Conservation (phyloP, 1,284 basidiomycete species). For the Irpex lacteus region DNA sequence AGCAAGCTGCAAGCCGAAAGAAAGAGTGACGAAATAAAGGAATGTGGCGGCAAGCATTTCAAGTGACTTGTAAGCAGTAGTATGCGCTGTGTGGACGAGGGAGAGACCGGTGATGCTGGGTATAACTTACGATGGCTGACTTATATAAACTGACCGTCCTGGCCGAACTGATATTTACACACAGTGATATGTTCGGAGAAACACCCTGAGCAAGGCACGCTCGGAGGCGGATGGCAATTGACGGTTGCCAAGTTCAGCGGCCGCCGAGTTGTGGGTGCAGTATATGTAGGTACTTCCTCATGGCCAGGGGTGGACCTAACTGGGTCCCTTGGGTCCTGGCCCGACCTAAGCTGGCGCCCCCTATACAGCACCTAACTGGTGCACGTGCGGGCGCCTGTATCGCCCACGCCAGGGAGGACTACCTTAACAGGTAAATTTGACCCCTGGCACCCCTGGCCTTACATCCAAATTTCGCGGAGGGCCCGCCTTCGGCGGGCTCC, state of each 20-base stretch:
- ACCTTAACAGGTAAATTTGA: no score
- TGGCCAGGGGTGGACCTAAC: no score
- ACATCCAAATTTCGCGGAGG: no score
- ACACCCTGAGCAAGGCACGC: not conserved
- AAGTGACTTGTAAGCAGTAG: no score
- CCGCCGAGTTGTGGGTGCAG: not conserved
- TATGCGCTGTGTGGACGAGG: not conserved
- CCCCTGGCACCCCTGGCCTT: no score
- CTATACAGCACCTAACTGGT: no score
- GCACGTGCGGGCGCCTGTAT: no score
- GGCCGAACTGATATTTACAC: not conserved
- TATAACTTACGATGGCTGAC: not conserved
- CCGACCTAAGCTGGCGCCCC: no score
- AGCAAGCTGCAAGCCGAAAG: slow-evolving; percentile 14
- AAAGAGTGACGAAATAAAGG: slow-evolving; percentile 20
- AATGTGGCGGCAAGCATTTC: slow-evolving; percentile 21
- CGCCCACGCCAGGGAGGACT: no score
- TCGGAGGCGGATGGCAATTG: not conserved
- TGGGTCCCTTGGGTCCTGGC: no score
- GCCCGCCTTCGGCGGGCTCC: no score
- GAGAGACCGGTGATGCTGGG: not conserved
- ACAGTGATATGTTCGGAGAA: not conserved
- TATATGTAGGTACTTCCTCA: no score
- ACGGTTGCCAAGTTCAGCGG: not conserved
- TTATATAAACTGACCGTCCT: not conserved